Conservation (phyloP, 176 grass and related monocot species). For the Phoenix dactylifera region DNA sequence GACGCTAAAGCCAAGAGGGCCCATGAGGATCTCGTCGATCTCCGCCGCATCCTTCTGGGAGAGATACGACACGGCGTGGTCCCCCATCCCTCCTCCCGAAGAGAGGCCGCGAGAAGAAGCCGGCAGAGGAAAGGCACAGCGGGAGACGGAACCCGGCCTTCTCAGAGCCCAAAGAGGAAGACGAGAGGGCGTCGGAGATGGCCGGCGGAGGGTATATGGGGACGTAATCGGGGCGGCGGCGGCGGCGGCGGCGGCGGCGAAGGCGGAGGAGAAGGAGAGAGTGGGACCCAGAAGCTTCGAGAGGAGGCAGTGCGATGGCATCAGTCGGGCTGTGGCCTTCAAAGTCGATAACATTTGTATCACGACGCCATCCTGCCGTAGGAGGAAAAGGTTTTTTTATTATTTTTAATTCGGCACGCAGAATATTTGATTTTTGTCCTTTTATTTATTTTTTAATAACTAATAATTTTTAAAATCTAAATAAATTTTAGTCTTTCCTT, state of each 20-base stretch:
- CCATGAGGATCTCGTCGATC: conserved; percentile 94
- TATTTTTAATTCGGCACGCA: background rate
- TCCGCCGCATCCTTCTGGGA: conserved; percentile 52
- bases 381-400: background rate
- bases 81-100: conserved; percentile 12
- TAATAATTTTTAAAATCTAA: no score
- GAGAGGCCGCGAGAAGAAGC: conserved; percentile 18
- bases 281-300: conserved; percentile 24
- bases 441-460: no score
- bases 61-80: conserved; percentile 47
- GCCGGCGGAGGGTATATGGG: background rate
- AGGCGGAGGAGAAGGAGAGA: conserved; percentile 5
- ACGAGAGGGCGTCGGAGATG: background rate
- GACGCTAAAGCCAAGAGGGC: conserved; percentile 65
- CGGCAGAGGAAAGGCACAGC: background rate
- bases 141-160: background rate
- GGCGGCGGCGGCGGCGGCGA: background rate
- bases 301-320: conserved; percentile 7
- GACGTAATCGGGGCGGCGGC: conserved; percentile 2
- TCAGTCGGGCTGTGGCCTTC: conserved; percentile 13
- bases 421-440: no score
- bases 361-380: background rate
- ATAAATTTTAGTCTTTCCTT: no score
- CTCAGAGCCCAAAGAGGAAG: background rate
- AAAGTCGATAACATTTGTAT: conserved; percentile 26